A percentile compares a stretch with the other conserved stretches of the same genome.
These are phyloP conservation scores for Neopestalotiopsis sp. DNA, from an alignment of 2,329 filamentous ascomycete species.

Conservation along the genomic window DNA sequence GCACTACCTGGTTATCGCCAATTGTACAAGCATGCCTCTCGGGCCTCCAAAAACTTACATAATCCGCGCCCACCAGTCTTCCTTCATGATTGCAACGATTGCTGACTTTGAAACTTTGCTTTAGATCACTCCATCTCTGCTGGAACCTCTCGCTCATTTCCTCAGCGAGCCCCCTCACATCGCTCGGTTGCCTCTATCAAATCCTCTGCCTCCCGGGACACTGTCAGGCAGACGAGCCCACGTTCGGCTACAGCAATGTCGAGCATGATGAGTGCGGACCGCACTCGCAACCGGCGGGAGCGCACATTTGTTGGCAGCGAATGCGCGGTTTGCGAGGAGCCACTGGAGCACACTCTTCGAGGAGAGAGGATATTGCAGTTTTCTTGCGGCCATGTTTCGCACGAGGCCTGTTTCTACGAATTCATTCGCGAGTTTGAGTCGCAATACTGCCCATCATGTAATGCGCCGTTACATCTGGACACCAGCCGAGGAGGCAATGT, in stretches of 20 bases:
- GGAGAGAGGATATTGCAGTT: slow-evolving; percentile 96
- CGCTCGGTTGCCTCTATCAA: slow-evolving; percentile 43
- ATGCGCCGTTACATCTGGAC: slow-evolving; percentile 89
- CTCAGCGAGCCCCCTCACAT: slow-evolving; percentile 41
- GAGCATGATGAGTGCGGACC: slow-evolving; percentile 74
- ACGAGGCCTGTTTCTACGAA: slow-evolving; percentile 98
- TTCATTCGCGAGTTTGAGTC: slow-evolving; percentile 95
- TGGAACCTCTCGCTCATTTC: slow-evolving; percentile 37
- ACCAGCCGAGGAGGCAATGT: slow-evolving; percentile 93
- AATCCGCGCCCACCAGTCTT: slow-evolving; percentile 12
- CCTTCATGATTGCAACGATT: slow-evolving; percentile 26
- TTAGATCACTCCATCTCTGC: slow-evolving; percentile 45
- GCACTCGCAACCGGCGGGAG: slow-evolving; percentile 81
- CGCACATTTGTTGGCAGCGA: slow-evolving; percentile 94
- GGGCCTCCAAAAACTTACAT: background rate
- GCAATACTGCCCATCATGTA: slow-evolving; percentile 92
- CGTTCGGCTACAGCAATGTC: slow-evolving; percentile 54
- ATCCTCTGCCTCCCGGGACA: slow-evolving; percentile 43
- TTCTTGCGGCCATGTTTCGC: slow-evolving; percentile 94
- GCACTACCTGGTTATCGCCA: background rate
- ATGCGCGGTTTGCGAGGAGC: slow-evolving; percentile 96
- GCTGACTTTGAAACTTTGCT: slow-evolving; percentile 24
- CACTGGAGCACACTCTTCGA: slow-evolving; percentile 90
- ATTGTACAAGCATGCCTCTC: background rate
- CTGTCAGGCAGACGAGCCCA: slow-evolving; percentile 29